Evolutionary conservation across 257 asterid genomes (phyloP), one percentile per base, ranked within the genome.

Genomic region (Nicotiana undulata): DNA sequence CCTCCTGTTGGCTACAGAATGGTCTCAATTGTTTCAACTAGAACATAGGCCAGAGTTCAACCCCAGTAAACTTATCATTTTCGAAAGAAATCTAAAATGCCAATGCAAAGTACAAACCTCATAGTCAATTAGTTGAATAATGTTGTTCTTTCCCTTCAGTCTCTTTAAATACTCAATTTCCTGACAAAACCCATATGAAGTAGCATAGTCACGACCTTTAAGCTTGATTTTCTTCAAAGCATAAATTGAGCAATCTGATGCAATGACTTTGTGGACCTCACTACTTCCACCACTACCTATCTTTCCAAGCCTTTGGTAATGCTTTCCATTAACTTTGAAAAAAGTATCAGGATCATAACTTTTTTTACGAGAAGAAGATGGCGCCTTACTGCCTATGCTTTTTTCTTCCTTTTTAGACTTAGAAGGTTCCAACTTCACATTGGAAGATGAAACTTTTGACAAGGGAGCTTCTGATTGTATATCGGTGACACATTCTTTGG

Each of bases 261-360:
- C 89, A 85, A 96, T 96, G 81, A 94, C 99, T 83, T 96, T 96
- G 92, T 96, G 99, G 84, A 96, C 99, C 89, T 96, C 99, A 83
- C 99, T 96, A 87, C 98, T 93, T 77, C 99, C 99, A 78, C 98
- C 99, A 75, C 99, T 96, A 56, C 99, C 99, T 60, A 96, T 96
- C 92, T 96, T 96, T 58, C 99, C 99, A 79, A 96, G 99, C 85
- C 95, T 91, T 85, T 96, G 99, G 83, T 96, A 96, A 82, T 89
- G 91, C 90, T 94, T 96, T 18, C 97, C 99, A 29, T 96, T 96
- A 63, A 96, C 99, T 88, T 90, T 96, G 87, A 96, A 96, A 88
- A 92, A 96, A 81, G 88, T 80, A 85, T 96, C 99, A 76, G 97
- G 89, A 84, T 96, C 96, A 85, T 90, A 90, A 81, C 89, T 93